phyloP scores from a whole-genome alignment of 345 rosid species.

The Aquilaria sinensis region DNA sequence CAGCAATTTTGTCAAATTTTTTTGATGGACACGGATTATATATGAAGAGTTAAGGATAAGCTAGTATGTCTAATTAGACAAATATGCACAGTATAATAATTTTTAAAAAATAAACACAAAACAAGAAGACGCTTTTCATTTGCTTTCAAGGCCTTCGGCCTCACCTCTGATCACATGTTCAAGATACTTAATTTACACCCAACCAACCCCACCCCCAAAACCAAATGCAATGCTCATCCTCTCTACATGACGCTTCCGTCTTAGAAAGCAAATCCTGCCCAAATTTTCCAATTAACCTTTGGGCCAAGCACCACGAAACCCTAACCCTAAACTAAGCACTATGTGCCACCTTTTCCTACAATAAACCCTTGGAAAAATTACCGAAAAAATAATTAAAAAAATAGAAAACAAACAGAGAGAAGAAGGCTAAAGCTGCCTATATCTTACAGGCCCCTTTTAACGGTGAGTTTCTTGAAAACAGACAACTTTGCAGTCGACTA shows the following conservation, averaged over 20 bases:
- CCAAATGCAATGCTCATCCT: not conserved
- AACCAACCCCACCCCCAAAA: too few species aligned
- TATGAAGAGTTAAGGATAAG: too few species aligned
- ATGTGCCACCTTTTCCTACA: slow-evolving; percentile 19
- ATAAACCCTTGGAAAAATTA: slow-evolving; percentile 7
- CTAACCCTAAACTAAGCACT: slow-evolving; percentile 19
- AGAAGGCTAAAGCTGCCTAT: slow-evolving; percentile 25
- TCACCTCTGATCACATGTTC: slow-evolving; percentile 12
- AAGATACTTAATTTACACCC: too few species aligned
- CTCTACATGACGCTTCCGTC: slow-evolving; percentile 37
- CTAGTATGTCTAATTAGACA: too few species aligned
- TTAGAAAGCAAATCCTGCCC: slow-evolving; percentile 24
- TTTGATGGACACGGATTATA: too few species aligned
- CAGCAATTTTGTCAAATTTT: too few species aligned
- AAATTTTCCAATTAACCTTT: slow-evolving; percentile 15
- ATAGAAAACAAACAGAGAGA: not conserved
- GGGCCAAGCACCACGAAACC: slow-evolving; percentile 21
- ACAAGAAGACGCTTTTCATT: slow-evolving; percentile 3
- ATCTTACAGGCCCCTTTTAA: slow-evolving; percentile 25
- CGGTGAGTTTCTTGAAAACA: slow-evolving; percentile 28
- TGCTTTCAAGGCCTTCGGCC: slow-evolving; percentile 37
- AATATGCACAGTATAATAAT: too few species aligned
- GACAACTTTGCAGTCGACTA: slow-evolving; percentile 32
- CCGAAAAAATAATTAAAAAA: not conserved
- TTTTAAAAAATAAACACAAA: too few species aligned